Evolutionary conservation across 1,139 yeast genomes (phyloP).

Genomic region (Taphrina communis): DNA sequence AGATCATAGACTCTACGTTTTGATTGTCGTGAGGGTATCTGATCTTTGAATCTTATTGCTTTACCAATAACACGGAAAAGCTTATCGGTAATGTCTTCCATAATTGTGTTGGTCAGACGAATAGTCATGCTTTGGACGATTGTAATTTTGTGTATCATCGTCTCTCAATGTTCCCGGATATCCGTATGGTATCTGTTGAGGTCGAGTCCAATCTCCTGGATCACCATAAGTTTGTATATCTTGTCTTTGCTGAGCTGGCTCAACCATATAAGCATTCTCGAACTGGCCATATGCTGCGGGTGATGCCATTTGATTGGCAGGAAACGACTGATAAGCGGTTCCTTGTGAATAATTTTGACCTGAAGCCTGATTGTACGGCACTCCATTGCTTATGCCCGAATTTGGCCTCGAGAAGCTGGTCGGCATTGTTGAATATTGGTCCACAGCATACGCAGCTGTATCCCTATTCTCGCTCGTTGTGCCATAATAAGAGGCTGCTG

Average conservation of each 20-base stretch:
- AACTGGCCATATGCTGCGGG: background rate
- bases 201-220: constrained; percentile 30
- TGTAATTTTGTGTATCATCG: background rate
- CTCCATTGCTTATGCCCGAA: no score
- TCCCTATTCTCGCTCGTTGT: background rate
- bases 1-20: no score
- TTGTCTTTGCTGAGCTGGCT: background rate
- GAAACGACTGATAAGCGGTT: background rate
- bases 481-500: background rate
- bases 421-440: background rate
- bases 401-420: no score
- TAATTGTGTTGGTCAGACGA: background rate
- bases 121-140: background rate
- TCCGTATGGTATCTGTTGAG: background rate
- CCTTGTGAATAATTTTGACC: background rate
- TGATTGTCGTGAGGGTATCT: no score
- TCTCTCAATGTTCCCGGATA: background rate
- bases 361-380: background rate
- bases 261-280: background rate
- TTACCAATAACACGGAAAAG: background rate
- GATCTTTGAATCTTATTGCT: background rate
- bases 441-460: background rate
- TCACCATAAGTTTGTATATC: constrained; percentile 24
- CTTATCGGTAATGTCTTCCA: constrained; percentile 2
- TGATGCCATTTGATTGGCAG: background rate